Base-by-base conservation (phyloP, 2,329 filamentous ascomycete species). In the Colletotrichum cordylinicola region DNA sequence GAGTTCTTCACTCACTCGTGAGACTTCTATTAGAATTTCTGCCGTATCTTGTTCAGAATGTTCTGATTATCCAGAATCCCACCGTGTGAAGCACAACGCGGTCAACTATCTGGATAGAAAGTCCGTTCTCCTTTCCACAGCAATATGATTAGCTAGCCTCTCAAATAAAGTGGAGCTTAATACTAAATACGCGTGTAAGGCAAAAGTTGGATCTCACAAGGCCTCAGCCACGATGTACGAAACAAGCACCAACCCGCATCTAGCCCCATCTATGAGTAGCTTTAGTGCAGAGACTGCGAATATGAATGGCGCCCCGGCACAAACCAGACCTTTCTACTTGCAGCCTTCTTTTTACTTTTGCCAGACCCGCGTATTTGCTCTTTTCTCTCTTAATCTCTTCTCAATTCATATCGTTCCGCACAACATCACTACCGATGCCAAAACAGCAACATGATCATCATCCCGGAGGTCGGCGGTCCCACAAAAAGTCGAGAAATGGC, bases 401-500 rank as follows among this genome's bases (percentile, higher is more conserved):
- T 21, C 21, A 6, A 21, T 13, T 52, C n/a, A 52, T 52, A n/a
- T 24, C 43, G 6, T 52, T 21, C 43, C 43, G 43, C 43, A n/a
- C 43, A 52, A 13, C 6, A 61, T 3, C 10, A 12, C 39, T 16
- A 16, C 29, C 12, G 15, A 70, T 70, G 67, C 27, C 33, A n/a
- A 69, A 60, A 10, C 67, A 70, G 15, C 67, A 48, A 8, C 56
- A 37, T 5, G 27, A 62, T 18, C 67, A 43, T n/a, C 56, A 31
- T 2, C 8, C 58, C 6, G 58, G 58, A 27, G 56, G 55, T n/a
- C 67, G 67, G 3, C 55, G 67, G n/a, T 52, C 52, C 13, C 72
- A 74, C 33, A 66, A 60, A 24, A 74, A 74, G n/a, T 74, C 72
- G 6, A 74, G 67, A 48, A 65, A 64, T 2, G 72, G 80, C 75